Conservation (phyloP, 2,329 filamentous ascomycete genomes). For the Fusarium napiforme region DNA sequence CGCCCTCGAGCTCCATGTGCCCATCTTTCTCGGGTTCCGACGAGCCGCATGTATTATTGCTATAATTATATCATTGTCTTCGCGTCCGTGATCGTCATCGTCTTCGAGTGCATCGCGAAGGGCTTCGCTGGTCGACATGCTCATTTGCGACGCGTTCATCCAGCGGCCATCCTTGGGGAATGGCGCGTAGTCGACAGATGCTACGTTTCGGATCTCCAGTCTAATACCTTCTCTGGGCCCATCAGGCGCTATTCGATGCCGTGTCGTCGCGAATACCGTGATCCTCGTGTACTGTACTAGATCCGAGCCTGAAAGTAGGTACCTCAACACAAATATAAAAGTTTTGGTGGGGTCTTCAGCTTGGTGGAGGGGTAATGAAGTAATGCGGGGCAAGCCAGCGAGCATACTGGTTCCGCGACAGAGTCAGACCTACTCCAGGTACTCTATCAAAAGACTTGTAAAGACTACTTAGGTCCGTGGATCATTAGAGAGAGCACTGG, state of each 20-base stretch:
- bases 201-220: background rate
- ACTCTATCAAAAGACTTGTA: background rate
- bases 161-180: background rate
- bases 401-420: background rate
- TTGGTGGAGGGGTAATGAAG: background rate
- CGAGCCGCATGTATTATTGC: rapidly evolving
- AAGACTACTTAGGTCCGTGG: background rate
- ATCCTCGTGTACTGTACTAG: background rate
- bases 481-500: background rate
- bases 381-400: background rate
- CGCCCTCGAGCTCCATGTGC: background rate
- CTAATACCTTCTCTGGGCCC: rapidly evolving
- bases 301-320: background rate
- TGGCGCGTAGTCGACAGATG: background rate
- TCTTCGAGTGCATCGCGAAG: background rate
- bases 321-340: background rate
- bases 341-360: background rate
- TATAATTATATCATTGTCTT: rapidly evolving
- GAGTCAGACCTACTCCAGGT: no score
- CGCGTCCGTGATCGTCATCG: background rate
- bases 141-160: background rate
- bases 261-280: background rate
- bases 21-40: background rate
- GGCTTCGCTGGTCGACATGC: background rate
- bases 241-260: background rate